These are phyloP conservation scores for Eucalyptus camaldulensis DNA, from an alignment of 345 rosid species.

Conservation along the genomic window DNA sequence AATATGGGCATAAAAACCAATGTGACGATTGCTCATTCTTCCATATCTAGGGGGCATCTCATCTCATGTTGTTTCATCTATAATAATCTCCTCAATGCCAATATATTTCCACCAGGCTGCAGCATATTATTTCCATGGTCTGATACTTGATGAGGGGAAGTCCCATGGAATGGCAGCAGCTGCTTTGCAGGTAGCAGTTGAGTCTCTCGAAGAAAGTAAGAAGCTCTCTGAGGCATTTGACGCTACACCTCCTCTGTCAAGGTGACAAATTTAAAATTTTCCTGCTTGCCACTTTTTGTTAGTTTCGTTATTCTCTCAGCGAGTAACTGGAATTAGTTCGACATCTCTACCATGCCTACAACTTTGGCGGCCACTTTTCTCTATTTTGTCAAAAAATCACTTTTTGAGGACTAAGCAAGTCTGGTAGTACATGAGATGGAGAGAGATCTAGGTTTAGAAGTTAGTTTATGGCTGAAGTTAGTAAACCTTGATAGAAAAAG, in stretches of 20 bases:
- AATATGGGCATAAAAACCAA: background rate
- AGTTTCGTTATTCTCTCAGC: background rate
- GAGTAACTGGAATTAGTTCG: background rate
- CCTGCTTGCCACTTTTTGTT: background rate
- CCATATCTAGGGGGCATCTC: background rate
- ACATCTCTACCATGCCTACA: background rate
- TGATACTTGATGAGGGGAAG: slow-evolving; percentile 94
- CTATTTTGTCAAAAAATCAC: background rate
- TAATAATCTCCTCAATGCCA: background rate
- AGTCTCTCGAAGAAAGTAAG: slow-evolving; percentile 76
- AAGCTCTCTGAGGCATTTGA: slow-evolving; percentile 68
- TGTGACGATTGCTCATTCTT: background rate
- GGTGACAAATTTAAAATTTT: slow-evolving; percentile 25
- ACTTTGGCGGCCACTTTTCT: background rate
- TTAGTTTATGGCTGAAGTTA: background rate
- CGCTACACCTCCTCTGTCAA: slow-evolving; percentile 62
- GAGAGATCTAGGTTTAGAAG: background rate
- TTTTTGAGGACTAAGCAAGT: background rate
- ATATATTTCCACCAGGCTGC: slow-evolving; percentile 54
- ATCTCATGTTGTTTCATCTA: background rate
- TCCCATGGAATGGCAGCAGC: slow-evolving; percentile 96
- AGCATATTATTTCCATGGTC: slow-evolving; percentile 97
- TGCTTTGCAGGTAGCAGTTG: slow-evolving; percentile 93
- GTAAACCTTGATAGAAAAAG: background rate
- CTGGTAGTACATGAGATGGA: background rate